A percentile compares a stretch with the other conserved stretches of the same genome.
phyloP scores from a whole-genome alignment of 2,329 filamentous ascomycete species.

The Beauveria sp. region DNA sequence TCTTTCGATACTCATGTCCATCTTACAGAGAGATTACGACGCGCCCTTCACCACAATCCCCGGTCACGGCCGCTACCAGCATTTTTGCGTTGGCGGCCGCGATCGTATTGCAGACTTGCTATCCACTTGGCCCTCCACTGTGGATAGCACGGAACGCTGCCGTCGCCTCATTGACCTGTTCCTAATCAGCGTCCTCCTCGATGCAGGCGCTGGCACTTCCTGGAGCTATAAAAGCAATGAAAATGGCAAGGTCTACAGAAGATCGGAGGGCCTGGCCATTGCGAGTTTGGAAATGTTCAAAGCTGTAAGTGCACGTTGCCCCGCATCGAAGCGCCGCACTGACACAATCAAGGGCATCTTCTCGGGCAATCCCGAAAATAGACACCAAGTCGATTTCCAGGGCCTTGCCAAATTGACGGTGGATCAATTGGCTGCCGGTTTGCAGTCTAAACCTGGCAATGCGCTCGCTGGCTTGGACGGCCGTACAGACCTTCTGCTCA shows the following conservation, averaged over 20 bases:
- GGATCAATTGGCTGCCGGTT: conserved; percentile 66
- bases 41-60: conserved; percentile 60
- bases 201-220: conserved; percentile 79
- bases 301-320: conserved; percentile 33
- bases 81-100: conserved; percentile 72
- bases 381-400: conserved; percentile 81
- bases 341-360: conserved; percentile 59
- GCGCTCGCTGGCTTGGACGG: conserved; percentile 80
- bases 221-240: conserved; percentile 94
- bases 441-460: conserved; percentile 78
- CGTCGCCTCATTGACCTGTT: conserved; percentile 72
- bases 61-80: conserved; percentile 78
- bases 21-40: conserved; percentile 43
- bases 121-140: conserved; percentile 57
- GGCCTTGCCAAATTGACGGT: conserved; percentile 69
- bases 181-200: conserved; percentile 70
- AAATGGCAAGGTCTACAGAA: conserved; percentile 71
- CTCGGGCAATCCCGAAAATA: conserved; percentile 72
- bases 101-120: conserved; percentile 67
- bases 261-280: conserved; percentile 82
- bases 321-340: conserved; percentile 3
- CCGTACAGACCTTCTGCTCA: conserved; percentile 68
- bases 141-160: conserved; percentile 67
- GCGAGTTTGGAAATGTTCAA: conserved; percentile 88
- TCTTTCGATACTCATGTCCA: neutral